Percentiles rank a stretch among this genome's conserved stretches.
Evolutionary conservation across 208 protist species (phyloP).

Genomic region (Balamuthia mandrillaris): DNA sequence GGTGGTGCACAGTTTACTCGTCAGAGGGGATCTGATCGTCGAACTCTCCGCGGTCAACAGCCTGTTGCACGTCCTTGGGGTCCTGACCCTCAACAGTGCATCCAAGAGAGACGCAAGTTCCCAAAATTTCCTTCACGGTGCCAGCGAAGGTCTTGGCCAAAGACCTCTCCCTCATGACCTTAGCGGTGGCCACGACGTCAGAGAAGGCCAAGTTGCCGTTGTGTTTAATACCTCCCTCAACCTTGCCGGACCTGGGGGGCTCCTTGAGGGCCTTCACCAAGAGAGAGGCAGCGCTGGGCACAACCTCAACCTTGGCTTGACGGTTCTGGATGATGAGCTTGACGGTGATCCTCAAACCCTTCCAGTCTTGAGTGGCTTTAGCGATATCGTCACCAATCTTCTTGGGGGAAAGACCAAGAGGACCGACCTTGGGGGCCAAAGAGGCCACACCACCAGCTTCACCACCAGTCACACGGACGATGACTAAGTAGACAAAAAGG

Average conservation of each 20-base stretch:
- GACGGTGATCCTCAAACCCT: slow-evolving; percentile 97
- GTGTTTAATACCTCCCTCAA: slow-evolving; percentile 99
- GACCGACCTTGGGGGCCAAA: slow-evolving; percentile 98
- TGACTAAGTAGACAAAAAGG: slow-evolving; percentile 71
- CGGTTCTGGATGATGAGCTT: slow-evolving; percentile 98
- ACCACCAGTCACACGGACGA: slow-evolving; percentile 95
- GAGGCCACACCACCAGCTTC: slow-evolving; percentile 94
- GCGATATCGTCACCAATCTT: slow-evolving; percentile 99
- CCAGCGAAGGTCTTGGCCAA: slow-evolving; percentile 89
- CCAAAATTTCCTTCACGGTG: slow-evolving; percentile 98
- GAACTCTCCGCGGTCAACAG: slow-evolving; percentile 88
- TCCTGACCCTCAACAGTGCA: slow-evolving; percentile 95
- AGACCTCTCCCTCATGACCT: slow-evolving; percentile 88
- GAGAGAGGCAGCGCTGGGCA: slow-evolving; percentile 93
- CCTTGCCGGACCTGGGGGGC: slow-evolving; percentile 97
- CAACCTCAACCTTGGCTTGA: slow-evolving; percentile 91
- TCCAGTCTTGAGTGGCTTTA: slow-evolving; percentile 97
- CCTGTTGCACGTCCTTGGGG: slow-evolving; percentile 87
- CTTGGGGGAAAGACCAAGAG: slow-evolving; percentile 97
- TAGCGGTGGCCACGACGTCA: slow-evolving; percentile 95
- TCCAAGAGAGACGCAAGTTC: slow-evolving; percentile 94
- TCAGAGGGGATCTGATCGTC: slow-evolving; percentile 50
- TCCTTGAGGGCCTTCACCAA: slow-evolving; percentile 98
- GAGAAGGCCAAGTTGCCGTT: slow-evolving; percentile 95
- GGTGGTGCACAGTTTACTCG: not conserved